phyloP scores from a whole-genome alignment of 1,139 yeast species.

The Pichia sp. region DNA sequence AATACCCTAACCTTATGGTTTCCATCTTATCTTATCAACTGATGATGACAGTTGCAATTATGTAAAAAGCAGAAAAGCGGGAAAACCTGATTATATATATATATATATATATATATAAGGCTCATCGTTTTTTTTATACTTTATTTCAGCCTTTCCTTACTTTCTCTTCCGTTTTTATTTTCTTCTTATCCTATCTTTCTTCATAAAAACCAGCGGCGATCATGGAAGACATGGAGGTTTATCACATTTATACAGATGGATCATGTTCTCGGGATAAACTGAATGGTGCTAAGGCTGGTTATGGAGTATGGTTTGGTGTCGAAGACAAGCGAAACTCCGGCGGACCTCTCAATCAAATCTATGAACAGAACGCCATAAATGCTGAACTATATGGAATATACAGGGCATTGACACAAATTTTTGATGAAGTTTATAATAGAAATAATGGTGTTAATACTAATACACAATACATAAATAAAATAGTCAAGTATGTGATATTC shows the following conservation, averaged over 20 bases:
- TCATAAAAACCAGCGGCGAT: background rate
- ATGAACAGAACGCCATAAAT: background rate
- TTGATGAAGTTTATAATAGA: background rate
- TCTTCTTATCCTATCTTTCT: background rate
- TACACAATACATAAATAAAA: background rate
- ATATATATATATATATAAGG: no score
- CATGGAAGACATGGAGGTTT: background rate
- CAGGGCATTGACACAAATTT: background rate
- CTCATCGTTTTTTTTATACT: background rate
- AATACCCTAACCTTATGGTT: no score
- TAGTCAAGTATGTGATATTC: constrained; percentile 40
- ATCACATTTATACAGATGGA: background rate
- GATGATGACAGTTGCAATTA: no score
- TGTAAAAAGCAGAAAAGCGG: no score
- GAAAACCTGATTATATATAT: no score
- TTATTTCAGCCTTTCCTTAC: background rate
- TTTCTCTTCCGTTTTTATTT: background rate
- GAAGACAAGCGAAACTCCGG: background rate
- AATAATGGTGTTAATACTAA: no score
- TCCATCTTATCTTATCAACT: no score
- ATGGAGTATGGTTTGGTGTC: background rate
- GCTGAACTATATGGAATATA: background rate
- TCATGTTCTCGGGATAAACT: background rate
- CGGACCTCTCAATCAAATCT: background rate
- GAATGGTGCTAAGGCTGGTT: background rate